Evolutionary conservation across 2,329 filamentous ascomycete genomes (phyloP).

Genomic region (Colletotrichum limetticola): DNA sequence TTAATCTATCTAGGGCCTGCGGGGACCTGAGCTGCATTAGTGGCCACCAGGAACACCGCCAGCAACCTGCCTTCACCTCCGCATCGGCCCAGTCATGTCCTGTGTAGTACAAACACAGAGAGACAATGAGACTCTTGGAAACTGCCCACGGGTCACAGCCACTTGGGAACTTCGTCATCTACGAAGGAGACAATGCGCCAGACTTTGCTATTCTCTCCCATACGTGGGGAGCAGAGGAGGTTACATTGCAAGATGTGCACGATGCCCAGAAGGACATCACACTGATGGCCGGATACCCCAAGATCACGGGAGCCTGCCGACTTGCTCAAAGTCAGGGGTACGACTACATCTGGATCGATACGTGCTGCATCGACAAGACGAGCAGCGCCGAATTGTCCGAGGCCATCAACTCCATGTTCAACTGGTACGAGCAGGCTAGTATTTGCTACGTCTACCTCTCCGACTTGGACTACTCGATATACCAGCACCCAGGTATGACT

Average conservation of each 20-base stretch:
- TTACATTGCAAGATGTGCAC: background rate
- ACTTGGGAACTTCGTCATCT: background rate
- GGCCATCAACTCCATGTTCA: slow-evolving; percentile 38
- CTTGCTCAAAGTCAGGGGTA: slow-evolving; percentile 25
- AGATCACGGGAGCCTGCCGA: slow-evolving; percentile 16
- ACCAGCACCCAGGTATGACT: background rate
- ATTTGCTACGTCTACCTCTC: slow-evolving; percentile 38
- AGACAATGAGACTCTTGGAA: background rate
- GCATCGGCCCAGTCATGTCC: background rate
- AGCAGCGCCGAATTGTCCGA: slow-evolving; percentile 37
- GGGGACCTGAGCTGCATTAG: background rate
- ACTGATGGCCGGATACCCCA: slow-evolving; percentile 16
- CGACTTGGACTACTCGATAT: slow-evolving; percentile 4
- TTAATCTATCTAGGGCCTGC: background rate
- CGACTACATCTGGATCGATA: slow-evolving; percentile 41
- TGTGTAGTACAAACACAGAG: background rate
- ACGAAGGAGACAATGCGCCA: background rate
- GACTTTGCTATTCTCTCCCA: slow-evolving; percentile 38
- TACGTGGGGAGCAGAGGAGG: slow-evolving; percentile 6
- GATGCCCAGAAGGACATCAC: background rate
- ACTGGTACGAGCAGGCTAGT: slow-evolving; percentile 34
- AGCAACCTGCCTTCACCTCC: background rate
- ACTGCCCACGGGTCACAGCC: background rate
- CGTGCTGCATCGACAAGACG: slow-evolving; percentile 40
- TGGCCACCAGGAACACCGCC: background rate